Evolutionary conservation across 768 basidiomycete genomes (phyloP).

Genomic region (Holtermannia corniformis): DNA sequence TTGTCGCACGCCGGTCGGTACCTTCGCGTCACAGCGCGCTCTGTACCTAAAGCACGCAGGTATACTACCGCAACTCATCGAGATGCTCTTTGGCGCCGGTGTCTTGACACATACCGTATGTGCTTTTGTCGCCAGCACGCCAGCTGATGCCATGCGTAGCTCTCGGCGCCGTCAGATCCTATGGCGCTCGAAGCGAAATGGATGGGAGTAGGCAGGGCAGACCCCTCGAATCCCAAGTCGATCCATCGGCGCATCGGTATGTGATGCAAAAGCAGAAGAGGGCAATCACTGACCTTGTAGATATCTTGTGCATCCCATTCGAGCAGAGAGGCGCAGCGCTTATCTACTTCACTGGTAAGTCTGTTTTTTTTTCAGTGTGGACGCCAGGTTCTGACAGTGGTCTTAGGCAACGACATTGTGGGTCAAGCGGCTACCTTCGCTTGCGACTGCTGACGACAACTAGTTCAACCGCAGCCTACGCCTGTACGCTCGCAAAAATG

Average conservation of each 20-base stretch:
- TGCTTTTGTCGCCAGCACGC: background rate
- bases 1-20: conserved; percentile 59
- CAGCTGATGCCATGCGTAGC: conserved; percentile 38
- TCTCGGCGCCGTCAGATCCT: conserved; percentile 60
- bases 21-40: no score
- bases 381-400: conserved; percentile 21
- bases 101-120: conserved; percentile 3
- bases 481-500: conserved; percentile 67
- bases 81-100: conserved; percentile 1
- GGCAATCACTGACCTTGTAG: conserved; percentile 36
- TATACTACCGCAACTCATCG: no score
- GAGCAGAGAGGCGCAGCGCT: conserved; percentile 68
- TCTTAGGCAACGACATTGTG: conserved; percentile 73
- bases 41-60: no score
- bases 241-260: conserved; percentile 60
- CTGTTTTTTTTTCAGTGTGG: background rate
- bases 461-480: conserved; percentile 88
- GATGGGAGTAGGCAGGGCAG: conserved; percentile 67
- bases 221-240: conserved; percentile 42
- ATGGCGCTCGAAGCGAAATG: conserved; percentile 65
- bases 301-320: conserved; percentile 77
- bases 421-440: conserved; percentile 30
- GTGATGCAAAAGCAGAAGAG: conserved; percentile 3
- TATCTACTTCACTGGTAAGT: conserved; percentile 77
- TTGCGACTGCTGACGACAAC: background rate